phyloP scores from a whole-genome alignment of 108 stramenopile species.

The Cyclotella kingstonii region DNA sequence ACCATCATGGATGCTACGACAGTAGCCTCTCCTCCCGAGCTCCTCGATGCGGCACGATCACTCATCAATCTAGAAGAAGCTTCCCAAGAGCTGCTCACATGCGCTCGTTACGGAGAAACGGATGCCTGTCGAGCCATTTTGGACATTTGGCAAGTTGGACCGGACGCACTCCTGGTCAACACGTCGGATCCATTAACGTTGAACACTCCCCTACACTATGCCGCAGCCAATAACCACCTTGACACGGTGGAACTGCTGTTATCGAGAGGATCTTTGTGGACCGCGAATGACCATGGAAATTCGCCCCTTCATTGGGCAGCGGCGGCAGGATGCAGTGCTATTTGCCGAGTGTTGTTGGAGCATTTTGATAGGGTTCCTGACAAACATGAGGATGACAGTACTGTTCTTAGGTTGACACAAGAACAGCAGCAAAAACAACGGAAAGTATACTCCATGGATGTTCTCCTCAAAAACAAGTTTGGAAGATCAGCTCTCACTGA shows the following conservation, averaged over 20 bases:
- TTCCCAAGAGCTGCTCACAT: constrained; percentile 58
- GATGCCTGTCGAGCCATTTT: constrained; percentile 67
- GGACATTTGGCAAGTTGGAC: constrained; percentile 15
- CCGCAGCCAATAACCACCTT: constrained; percentile 75
- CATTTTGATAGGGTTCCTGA: constrained; percentile 29
- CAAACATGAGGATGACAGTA: neutral
- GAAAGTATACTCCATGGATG: constrained; percentile 48
- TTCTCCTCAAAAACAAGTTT: constrained; percentile 71
- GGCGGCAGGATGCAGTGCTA: constrained; percentile 55
- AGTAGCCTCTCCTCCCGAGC: neutral
- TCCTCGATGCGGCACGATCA: constrained; percentile 18
- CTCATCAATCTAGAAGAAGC: constrained; percentile 46
- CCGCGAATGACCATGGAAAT: constrained; percentile 57
- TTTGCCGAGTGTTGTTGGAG: constrained; percentile 55
- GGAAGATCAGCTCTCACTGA: constrained; percentile 86
- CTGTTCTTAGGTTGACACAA: neutral
- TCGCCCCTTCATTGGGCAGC: constrained; percentile 89
- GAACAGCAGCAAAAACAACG: neutral
- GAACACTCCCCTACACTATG: constrained; percentile 77
- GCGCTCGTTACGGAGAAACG: constrained; percentile 74
- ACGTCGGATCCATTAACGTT: neutral
- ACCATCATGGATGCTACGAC: neutral
- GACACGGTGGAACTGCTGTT: constrained; percentile 53
- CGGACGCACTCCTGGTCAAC: neutral
- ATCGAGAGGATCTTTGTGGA: constrained; percentile 17